These are phyloP conservation scores for Cutaneotrichosporon curvatum DNA, from an alignment of 1,284 basidiomycete genomes.

Conservation along the genomic window DNA sequence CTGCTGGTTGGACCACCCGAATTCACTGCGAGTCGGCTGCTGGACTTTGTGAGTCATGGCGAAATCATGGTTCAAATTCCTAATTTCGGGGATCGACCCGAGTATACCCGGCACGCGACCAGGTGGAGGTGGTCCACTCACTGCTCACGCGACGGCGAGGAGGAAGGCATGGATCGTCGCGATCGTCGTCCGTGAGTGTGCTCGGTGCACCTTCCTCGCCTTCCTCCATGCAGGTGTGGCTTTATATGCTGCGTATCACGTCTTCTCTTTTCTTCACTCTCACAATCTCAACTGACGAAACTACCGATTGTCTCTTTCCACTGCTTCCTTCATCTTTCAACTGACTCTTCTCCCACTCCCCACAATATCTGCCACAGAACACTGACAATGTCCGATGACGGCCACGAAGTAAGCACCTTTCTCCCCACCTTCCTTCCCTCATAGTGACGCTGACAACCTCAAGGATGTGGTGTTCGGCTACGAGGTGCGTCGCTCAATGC, in stretches of 20 bases:
- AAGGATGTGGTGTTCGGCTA: constrained; percentile 17
- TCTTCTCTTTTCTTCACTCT: constrained; percentile 1
- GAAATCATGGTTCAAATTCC: neutral
- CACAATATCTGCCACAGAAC: no score
- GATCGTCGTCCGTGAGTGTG: no score
- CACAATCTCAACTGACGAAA: neutral
- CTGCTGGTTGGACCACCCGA: constrained; percentile 22
- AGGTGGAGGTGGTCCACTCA: neutral
- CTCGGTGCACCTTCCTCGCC: no score
- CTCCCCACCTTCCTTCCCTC: neutral
- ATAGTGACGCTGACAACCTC: no score
- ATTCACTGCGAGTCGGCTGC: no score
- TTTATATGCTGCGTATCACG: neutral
- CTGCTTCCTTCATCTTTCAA: no score
- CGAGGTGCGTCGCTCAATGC: constrained; percentile 8
- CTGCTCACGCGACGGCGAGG: neutral
- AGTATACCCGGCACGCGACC: neutral
- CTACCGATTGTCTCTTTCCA: neutral
- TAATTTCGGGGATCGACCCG: neutral
- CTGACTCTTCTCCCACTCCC: no score
- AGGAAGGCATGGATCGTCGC: no score
- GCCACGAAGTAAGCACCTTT: constrained; percentile 22
- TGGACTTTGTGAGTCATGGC: no score
- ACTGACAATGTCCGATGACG: constrained; percentile 30
- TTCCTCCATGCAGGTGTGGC: no score